A percentile compares a stretch with the other conserved stretches of the same genome.
phyloP scores from a whole-genome alignment of 2,329 filamentous ascomycete species.

The Tolypocladium pustulatum region DNA sequence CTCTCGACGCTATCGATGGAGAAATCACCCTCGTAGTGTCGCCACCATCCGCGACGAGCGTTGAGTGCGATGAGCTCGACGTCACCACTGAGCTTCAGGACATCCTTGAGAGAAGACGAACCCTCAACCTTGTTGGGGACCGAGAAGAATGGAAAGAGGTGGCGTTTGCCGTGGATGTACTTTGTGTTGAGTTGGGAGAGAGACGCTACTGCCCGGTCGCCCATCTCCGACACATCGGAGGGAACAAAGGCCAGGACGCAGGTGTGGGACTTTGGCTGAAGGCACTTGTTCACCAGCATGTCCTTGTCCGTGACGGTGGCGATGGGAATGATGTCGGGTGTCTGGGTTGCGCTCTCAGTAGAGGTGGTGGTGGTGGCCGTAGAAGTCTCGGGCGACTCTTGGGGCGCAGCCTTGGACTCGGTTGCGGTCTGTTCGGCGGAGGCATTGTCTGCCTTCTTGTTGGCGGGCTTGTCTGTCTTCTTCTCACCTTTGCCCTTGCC shows the following conservation, averaged over 20 bases:
- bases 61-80: slow-evolving; percentile 76
- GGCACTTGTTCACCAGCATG: slow-evolving; percentile 59
- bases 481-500: slow-evolving; percentile 23
- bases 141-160: slow-evolving; percentile 75
- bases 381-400: slow-evolving; percentile 11
- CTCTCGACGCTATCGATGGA: slow-evolving; percentile 56
- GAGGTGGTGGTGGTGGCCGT: slow-evolving; percentile 19
- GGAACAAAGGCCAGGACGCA: slow-evolving; percentile 73
- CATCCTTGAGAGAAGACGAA: slow-evolving; percentile 29
- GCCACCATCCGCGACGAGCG: slow-evolving; percentile 78
- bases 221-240: slow-evolving; percentile 34
- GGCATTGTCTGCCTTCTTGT: slow-evolving; percentile 20
- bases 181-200: slow-evolving; percentile 69
- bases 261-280: slow-evolving; percentile 65
- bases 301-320: slow-evolving; percentile 51
- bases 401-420: slow-evolving; percentile 15
- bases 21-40: slow-evolving; percentile 55
- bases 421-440: slow-evolving; percentile 25
- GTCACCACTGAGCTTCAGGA: slow-evolving; percentile 48
- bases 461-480: slow-evolving; percentile 6
- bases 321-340: slow-evolving; percentile 46
- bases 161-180: slow-evolving; percentile 53
- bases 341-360: slow-evolving; percentile 6
- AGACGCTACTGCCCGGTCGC: slow-evolving; percentile 47
- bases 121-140: slow-evolving; percentile 43